These are phyloP conservation scores for Tetragonia tetragonoides DNA, from an alignment of 148 eudicot species.

Conservation along the genomic window DNA sequence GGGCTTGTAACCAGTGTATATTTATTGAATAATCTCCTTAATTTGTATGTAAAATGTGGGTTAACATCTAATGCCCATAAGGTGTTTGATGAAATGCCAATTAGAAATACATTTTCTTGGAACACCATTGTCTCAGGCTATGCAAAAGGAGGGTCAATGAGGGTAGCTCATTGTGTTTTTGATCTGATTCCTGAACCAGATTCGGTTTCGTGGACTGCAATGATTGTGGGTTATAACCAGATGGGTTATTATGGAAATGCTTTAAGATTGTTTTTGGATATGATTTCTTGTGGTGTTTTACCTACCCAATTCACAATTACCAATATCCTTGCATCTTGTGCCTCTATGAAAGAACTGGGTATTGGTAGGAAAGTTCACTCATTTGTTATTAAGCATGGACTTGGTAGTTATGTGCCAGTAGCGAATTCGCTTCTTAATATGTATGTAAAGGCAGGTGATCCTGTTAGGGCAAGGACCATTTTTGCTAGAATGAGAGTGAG, in stretches of 20 bases:
- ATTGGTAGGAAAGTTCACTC: slow-evolving; percentile 64
- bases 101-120: slow-evolving; percentile 49
- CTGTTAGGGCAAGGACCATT: slow-evolving; percentile 38
- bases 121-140: slow-evolving; percentile 66
- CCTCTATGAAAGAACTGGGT: slow-evolving; percentile 34
- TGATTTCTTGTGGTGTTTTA: slow-evolving; percentile 36
- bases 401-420: slow-evolving; percentile 46
- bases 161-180: slow-evolving; percentile 39
- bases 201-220: slow-evolving; percentile 47
- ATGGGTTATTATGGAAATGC: slow-evolving; percentile 45
- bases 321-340: slow-evolving; percentile 62
- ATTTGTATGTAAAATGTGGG: slow-evolving; percentile 51
- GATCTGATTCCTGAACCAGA: slow-evolving; percentile 44
- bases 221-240: slow-evolving; percentile 60
- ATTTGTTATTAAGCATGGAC: slow-evolving; percentile 56
- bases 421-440: slow-evolving; percentile 75
- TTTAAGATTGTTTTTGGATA: slow-evolving; percentile 45
- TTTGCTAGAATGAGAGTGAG: slow-evolving; percentile 52
- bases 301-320: slow-evolving; percentile 65
- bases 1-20: slow-evolving; percentile 54
- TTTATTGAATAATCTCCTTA: slow-evolving; percentile 59
- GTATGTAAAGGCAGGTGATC: slow-evolving; percentile 74
- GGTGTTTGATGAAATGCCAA: slow-evolving; percentile 56
- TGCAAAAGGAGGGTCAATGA: slow-evolving; percentile 51
- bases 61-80: slow-evolving; percentile 41